These are phyloP conservation scores for Botrytis tulipae DNA, from an alignment of 2,329 filamentous ascomycete genomes.

Conservation along the genomic window DNA sequence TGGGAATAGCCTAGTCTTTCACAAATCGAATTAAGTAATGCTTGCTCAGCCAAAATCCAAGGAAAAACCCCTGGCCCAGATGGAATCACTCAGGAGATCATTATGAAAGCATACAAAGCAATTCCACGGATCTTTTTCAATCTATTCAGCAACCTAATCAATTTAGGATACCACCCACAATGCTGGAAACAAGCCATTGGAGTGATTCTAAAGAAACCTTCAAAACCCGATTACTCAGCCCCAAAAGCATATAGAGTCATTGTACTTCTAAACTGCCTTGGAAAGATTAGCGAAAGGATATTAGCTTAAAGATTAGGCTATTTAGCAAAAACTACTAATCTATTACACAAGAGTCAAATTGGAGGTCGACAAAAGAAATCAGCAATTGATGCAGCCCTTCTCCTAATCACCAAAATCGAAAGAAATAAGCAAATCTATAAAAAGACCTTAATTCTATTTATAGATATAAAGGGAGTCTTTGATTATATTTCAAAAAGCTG, in stretches of 20 bases:
- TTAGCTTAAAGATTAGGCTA: constrained; percentile 18
- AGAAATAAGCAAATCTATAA: neutral
- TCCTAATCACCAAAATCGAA: neutral
- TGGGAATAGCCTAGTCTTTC: no score
- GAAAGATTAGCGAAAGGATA: constrained; percentile 7
- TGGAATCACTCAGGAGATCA: neutral
- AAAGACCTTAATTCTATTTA: constrained; percentile 14
- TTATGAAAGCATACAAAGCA: neutral
- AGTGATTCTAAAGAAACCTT: neutral
- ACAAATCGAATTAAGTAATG: neutral
- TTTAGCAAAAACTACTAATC: constrained; percentile 15
- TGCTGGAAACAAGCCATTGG: neutral
- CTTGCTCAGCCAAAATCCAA: neutral
- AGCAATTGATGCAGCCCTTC: constrained; percentile 9
- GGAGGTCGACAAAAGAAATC: constrained; percentile 19
- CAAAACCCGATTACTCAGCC: neutral
- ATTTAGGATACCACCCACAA: neutral
- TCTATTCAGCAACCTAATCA: neutral
- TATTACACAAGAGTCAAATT: neutral
- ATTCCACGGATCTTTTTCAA: neutral
- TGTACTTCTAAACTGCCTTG: neutral
- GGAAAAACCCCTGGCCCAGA: neutral
- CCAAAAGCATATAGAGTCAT: neutral
- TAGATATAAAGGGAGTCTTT: constrained; percentile 17
- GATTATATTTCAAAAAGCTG: constrained; percentile 15